A percentile compares a stretch with the other conserved stretches of the same genome.
Evolutionary conservation across 2,329 filamentous ascomycete genomes (phyloP).

Genomic region (Talaromyces sp.): DNA sequence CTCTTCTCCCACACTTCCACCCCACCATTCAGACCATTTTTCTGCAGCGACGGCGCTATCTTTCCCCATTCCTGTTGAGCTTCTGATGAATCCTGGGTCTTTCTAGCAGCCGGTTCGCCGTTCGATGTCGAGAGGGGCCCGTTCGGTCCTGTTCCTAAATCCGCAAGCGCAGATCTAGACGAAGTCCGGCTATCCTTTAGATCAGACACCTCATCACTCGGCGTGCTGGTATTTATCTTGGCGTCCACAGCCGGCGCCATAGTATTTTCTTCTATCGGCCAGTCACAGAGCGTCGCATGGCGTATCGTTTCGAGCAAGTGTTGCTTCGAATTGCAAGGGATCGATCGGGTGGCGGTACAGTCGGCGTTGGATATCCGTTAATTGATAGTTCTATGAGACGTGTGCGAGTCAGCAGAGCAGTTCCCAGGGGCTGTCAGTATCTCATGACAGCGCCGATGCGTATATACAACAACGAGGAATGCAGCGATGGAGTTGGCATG

Average conservation of each 20-base stretch:
- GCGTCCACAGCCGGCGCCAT: constrained; percentile 6
- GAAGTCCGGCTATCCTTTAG: not conserved
- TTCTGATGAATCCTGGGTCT: constrained; percentile 1
- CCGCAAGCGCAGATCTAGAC: constrained; percentile 5
- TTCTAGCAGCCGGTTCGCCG: not conserved
- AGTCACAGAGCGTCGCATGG: not conserved
- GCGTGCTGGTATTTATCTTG: not conserved
- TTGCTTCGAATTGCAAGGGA: not conserved
- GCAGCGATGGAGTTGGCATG: not conserved
- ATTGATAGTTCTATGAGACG: not conserved
- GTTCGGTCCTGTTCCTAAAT: constrained; percentile 10
- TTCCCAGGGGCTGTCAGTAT: not conserved
- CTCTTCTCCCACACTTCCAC: not conserved
- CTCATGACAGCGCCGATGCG: not conserved
- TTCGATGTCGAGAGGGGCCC: not conserved
- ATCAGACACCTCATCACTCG: not conserved
- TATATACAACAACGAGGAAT: not conserved
- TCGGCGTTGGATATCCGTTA: not conserved
- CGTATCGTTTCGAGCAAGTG: constrained; percentile 1
- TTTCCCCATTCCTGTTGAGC: constrained; percentile 9
- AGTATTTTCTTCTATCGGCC: not conserved
- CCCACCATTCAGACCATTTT: not conserved
- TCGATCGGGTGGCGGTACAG: not conserved
- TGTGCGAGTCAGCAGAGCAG: not conserved
- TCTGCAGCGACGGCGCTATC: not conserved